phyloP scores from a whole-genome alignment of 208 protist genomes.

The Kentomonas sorsogonicus region DNA sequence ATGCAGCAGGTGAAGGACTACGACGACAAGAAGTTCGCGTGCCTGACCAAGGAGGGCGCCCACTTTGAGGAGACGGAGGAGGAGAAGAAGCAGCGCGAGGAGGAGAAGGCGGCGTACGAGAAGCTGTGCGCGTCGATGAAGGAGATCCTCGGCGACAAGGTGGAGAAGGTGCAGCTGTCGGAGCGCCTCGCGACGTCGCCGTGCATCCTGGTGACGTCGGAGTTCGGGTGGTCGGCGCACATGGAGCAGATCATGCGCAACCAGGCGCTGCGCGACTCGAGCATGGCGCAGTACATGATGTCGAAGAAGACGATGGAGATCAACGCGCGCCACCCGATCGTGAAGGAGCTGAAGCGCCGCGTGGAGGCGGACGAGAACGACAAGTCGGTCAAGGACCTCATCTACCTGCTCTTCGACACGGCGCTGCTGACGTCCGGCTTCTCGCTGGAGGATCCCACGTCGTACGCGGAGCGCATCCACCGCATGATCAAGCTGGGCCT shows the following conservation, averaged over 20 bases:
- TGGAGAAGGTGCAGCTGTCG: constrained; percentile 97
- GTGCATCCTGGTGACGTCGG: constrained; percentile 97
- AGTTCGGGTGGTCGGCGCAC: constrained; percentile 99
- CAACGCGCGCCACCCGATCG: constrained; percentile 96
- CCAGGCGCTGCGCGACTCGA: constrained; percentile 96
- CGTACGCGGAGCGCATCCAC: constrained; percentile 95
- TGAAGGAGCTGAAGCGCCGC: constrained; percentile 92
- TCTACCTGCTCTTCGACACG: constrained; percentile 98
- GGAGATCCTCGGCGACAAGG: constrained; percentile 98
- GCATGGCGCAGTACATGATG: constrained; percentile 96
- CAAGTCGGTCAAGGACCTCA: constrained; percentile 97
- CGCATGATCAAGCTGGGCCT: constrained; percentile 98
- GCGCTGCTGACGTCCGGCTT: constrained; percentile 98
- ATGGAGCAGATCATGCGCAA: constrained; percentile 99
- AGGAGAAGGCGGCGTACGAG: constrained; percentile 92
- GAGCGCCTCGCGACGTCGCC: constrained; percentile 94
- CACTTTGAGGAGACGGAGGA: constrained; percentile 96
- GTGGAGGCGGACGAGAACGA: constrained; percentile 92
- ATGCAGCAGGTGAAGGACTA: constrained; percentile 89
- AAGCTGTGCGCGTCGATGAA: constrained; percentile 97
- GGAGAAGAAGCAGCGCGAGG: constrained; percentile 96
- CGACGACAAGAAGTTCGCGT: constrained; percentile 94
- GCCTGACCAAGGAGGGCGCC: constrained; percentile 98
- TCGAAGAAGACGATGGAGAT: constrained; percentile 99
- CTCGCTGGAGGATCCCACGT: constrained; percentile 93